Evolutionary conservation across 2,329 filamentous ascomycete species (phyloP), one percentile per base, ranked within the genome.

Genomic region (Juglanconis oblonga): DNA sequence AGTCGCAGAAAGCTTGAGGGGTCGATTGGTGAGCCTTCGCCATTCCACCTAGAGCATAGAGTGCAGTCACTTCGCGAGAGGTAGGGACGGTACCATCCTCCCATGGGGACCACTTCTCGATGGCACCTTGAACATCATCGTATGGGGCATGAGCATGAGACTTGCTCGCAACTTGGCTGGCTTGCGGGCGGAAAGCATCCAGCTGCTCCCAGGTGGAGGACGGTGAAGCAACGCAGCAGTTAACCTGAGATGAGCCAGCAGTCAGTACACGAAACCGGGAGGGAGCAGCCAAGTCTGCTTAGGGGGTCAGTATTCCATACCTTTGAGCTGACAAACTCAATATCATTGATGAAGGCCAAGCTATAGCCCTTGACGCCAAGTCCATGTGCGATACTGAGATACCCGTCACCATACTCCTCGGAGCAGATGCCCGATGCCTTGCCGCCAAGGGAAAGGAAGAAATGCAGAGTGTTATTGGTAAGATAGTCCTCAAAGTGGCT

Each of bases 391-490:
- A 86, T 76, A 4, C 71, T 68, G 38, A 82, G 75, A 31, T 70
- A 68, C 4, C 49, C 51, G 31, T 52, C 48, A 24, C 38, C 50
- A 60, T 47, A 51, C 7, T 32, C 45, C 32, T 33, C 52, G 36
- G 63, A 51, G 72, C 67, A 17, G 14, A 35, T 5, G n/a, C n/a
- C 38, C 44, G 56, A 59, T 35, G 50, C 60, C n/a, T 62, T 59
- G 5, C 87, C 88, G 69, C 91, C 86, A 64, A 90, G 87, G 55
- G 82, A 84, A 76, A 92, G 82, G 55, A 91, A 73, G 65, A 92
- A 90, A 67, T 89, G 87, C 3, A 86, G 75, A 0, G 84, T 80
- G 31, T 80, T 78, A 1, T 70, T 67, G 2, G 74, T 64, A 1
- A 90, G 73, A 66, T 90, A 89, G 1, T 77, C 66, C 5, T 70